These are phyloP conservation scores for Pseudotulostoma volvatum DNA, from an alignment of 495 filamentous ascomycete species.

Conservation along the genomic window DNA sequence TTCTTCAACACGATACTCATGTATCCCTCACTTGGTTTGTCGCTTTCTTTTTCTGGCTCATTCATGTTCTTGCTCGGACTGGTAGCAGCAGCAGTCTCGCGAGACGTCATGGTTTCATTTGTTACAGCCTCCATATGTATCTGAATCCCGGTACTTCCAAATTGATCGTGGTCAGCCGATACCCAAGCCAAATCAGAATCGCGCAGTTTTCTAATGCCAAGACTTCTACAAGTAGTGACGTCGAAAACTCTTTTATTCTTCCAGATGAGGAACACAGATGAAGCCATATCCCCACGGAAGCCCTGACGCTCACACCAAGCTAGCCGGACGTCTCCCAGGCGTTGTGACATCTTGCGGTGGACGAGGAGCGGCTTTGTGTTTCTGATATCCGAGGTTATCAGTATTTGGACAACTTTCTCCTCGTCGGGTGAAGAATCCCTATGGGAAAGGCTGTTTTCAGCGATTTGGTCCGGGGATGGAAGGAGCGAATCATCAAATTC, in stretches of 20 bases:
- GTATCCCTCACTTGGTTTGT: conserved; percentile 10
- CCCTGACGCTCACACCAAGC: conserved; percentile 51
- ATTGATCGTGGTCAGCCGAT: conserved; percentile 16
- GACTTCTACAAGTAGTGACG: conserved; percentile 50
- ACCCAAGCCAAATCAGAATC: conserved; percentile 21
- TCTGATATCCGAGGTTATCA: conserved; percentile 52
- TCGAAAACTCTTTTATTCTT: conserved; percentile 55
- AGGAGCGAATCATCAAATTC: no score
- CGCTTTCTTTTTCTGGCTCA: conserved; percentile 11
- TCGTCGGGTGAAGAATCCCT: neutral
- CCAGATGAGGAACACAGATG: conserved; percentile 61
- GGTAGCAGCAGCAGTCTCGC: conserved; percentile 6
- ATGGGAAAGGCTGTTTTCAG: neutral
- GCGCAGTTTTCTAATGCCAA: conserved; percentile 37
- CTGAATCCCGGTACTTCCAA: conserved; percentile 14
- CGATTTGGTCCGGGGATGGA: neutral
- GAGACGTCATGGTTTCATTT: conserved; percentile 22
- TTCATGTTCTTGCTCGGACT: conserved; percentile 7
- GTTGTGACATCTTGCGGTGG: conserved; percentile 46
- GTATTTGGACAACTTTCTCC: conserved; percentile 37
- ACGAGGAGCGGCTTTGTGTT: conserved; percentile 48
- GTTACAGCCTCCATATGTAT: conserved; percentile 64
- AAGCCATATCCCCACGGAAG: conserved; percentile 28
- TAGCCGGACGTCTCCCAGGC: conserved; percentile 44
- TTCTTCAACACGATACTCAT: conserved; percentile 44